Evolutionary conservation across 257 asterid genomes (phyloP).

Genomic region (Sherardia arvensis): DNA sequence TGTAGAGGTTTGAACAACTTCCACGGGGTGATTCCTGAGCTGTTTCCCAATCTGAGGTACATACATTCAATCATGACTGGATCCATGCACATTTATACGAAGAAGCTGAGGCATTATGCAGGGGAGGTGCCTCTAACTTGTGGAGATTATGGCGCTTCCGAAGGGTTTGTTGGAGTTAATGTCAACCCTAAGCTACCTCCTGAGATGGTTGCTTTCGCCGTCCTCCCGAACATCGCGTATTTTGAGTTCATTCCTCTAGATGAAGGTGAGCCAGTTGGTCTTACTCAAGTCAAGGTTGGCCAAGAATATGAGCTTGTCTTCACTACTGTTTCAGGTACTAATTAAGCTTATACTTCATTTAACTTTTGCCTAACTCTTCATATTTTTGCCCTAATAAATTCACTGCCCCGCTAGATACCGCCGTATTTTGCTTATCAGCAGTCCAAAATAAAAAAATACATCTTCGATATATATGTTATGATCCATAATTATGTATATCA

Average conservation of each 20-base stretch:
- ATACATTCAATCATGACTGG: constrained; percentile 91
- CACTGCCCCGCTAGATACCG: too few relatives aligned
- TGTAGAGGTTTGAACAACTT: constrained; percentile 51
- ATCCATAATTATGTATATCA: too few relatives aligned
- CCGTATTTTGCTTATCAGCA: too few relatives aligned
- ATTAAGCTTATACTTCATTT: too few relatives aligned
- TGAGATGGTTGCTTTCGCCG: constrained; percentile 55
- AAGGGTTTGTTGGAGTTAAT: constrained; percentile 89
- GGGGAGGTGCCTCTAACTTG: constrained; percentile 65
- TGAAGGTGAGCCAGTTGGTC: constrained; percentile 38
- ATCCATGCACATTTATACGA: constrained; percentile 83
- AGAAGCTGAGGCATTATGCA: constrained; percentile 74
- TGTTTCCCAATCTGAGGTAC: constrained; percentile 67
- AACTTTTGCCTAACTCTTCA: too few relatives aligned
- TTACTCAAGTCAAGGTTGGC: constrained; percentile 60
- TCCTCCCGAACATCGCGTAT: constrained; percentile 75
- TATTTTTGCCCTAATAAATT: background rate
- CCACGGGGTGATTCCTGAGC: constrained; percentile 59
- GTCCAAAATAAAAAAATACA: too few relatives aligned
- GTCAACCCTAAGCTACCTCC: constrained; percentile 68
- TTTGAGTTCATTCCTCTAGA: constrained; percentile 72
- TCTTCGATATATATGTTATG: too few relatives aligned
- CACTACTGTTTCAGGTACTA: constrained; percentile 83
- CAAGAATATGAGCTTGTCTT: constrained; percentile 71
- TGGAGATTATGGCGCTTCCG: constrained; percentile 90